Percentiles rank a stretch among this genome's conserved stretches.
phyloP scores from a whole-genome alignment of 2,329 filamentous ascomycete species.

The Fusarium ambrosium region DNA sequence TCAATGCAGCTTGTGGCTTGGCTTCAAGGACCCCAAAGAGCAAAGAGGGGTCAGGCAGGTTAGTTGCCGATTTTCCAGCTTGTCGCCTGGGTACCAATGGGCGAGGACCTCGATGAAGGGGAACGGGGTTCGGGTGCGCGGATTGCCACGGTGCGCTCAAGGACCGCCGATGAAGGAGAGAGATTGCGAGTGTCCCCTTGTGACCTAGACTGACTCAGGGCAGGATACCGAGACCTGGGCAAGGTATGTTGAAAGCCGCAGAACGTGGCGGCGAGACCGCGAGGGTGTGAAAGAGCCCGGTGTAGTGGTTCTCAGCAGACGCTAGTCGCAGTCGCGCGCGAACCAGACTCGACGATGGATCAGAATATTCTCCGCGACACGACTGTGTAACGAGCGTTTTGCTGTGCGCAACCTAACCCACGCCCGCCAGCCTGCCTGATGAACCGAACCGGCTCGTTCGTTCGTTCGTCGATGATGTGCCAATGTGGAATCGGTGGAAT shows the following conservation, averaged over 20 bases:
- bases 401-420: constrained; percentile 46
- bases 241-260: constrained; percentile 42
- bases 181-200: constrained; percentile 47
- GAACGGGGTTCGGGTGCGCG: constrained; percentile 45
- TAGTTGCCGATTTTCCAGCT: constrained; percentile 48
- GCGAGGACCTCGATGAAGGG: constrained; percentile 40
- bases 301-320: constrained; percentile 49
- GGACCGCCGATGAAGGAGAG: constrained; percentile 33
- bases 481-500: constrained; percentile 41
- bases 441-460: constrained; percentile 31
- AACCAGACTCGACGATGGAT: constrained; percentile 48
- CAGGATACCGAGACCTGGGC: constrained; percentile 40
- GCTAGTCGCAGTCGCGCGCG: constrained; percentile 50
- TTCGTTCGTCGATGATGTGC: constrained; percentile 21
- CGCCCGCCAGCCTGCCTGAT: constrained; percentile 41
- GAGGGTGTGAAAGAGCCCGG: constrained; percentile 49
- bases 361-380: constrained; percentile 50
- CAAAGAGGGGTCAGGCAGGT: constrained; percentile 47
- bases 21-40: constrained; percentile 44
- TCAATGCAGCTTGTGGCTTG: constrained; percentile 48
- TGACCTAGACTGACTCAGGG: constrained; percentile 48
- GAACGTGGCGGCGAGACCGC: constrained; percentile 48
- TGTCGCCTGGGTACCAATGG: constrained; percentile 43
- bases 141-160: constrained; percentile 41
- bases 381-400: constrained; percentile 47